These are phyloP conservation scores for Colletotrichum sp. DNA, from an alignment of 2,329 filamentous ascomycete species.

Conservation along the genomic window DNA sequence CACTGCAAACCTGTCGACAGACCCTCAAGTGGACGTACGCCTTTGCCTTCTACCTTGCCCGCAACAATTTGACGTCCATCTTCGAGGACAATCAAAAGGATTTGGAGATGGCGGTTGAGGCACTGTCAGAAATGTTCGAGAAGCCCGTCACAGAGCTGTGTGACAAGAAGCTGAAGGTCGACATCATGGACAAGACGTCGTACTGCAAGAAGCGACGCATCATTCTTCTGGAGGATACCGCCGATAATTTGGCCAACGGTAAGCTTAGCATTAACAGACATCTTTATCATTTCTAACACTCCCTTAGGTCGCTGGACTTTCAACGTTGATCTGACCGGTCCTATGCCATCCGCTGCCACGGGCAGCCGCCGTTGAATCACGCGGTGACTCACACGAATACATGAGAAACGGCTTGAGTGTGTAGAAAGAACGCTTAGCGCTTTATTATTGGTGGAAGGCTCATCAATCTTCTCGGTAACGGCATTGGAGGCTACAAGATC, in stretches of 20 bases:
- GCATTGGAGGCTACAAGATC: not conserved
- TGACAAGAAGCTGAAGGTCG: constrained; percentile 89
- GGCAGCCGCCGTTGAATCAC: constrained; percentile 27
- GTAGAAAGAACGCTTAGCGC: not conserved
- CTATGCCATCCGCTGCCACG: constrained; percentile 23
- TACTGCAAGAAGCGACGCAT: constrained; percentile 94
- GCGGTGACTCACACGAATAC: not conserved
- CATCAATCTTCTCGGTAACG: not conserved
- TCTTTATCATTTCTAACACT: constrained; percentile 25
- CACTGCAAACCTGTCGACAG: constrained; percentile 95
- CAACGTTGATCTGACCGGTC: constrained; percentile 37
- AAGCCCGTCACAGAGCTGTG: constrained; percentile 89
- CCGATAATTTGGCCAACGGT: constrained; percentile 90
- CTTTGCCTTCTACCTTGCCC: constrained; percentile 95
- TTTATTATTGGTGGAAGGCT: not conserved
- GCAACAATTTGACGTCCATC: constrained; percentile 95
- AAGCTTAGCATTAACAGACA: constrained; percentile 37
- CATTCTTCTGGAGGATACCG: constrained; percentile 90
- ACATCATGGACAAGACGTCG: constrained; percentile 97
- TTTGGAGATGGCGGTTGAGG: constrained; percentile 95
- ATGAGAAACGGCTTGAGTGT: not conserved
- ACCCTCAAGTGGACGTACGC: constrained; percentile 99
- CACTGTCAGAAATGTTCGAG: constrained; percentile 98
- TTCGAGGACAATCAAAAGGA: constrained; percentile 99
- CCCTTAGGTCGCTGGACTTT: constrained; percentile 52